A percentile compares a stretch with the other conserved stretches of the same genome.
Evolutionary conservation across 345 rosid genomes (phyloP).

Genomic region (Gossypium herbaceum): DNA sequence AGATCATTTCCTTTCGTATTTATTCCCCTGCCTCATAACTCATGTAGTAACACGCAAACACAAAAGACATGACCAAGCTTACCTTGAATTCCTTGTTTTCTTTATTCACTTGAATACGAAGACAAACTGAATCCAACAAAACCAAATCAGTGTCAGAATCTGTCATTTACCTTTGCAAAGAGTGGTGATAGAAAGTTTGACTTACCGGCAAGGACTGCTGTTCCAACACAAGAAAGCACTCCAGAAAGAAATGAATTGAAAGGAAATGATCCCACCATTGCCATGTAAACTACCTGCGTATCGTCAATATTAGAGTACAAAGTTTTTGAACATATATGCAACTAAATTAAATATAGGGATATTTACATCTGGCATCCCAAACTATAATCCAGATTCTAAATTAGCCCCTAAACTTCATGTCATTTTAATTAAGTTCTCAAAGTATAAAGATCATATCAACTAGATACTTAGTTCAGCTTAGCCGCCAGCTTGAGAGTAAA

Average conservation of each 20-base stretch:
- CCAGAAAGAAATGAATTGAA: constrained; percentile 97
- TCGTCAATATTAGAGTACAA: background rate
- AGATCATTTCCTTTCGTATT: background rate
- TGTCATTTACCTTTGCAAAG: background rate
- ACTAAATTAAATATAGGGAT: background rate
- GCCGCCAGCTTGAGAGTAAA: no score
- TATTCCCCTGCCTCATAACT: background rate
- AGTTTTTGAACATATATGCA: background rate
- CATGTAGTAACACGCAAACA: background rate
- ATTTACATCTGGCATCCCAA: background rate
- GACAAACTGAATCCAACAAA: constrained; percentile 61
- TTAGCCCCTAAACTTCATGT: no score
- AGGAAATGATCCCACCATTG: constrained; percentile 93
- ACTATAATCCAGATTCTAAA: no score
- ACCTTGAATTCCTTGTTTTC: constrained; percentile 99
- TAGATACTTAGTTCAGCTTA: no score
- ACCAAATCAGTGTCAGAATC: constrained; percentile 6
- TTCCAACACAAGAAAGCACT: constrained; percentile 90
- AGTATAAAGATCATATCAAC: no score
- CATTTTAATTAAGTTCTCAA: no score
- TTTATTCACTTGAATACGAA: constrained; percentile 97
- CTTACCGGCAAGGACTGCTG: constrained; percentile 97
- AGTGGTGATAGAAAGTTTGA: background rate
- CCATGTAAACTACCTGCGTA: constrained; percentile 86
- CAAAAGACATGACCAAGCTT: background rate